Conservation (phyloP, 768 basidiomycete species). For the Amanita pseudoporphyria region DNA sequence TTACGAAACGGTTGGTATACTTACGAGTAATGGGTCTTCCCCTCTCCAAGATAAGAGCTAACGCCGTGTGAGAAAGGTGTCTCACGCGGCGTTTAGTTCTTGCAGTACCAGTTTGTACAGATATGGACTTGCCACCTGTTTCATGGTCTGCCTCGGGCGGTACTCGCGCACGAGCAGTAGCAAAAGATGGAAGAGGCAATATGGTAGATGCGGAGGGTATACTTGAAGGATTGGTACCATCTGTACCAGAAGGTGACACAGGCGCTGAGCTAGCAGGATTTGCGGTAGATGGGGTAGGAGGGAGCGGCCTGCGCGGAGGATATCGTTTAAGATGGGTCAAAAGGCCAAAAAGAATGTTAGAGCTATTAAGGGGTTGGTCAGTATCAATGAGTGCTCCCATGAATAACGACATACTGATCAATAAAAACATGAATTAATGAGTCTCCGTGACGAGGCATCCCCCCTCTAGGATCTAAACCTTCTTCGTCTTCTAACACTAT, state of each 20-base stretch:
- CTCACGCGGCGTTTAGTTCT: constrained; percentile 8
- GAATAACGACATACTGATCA: constrained; percentile 40
- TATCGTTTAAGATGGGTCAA: constrained; percentile 58
- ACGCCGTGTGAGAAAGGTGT: constrained; percentile 68
- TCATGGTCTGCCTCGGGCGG: constrained; percentile 9
- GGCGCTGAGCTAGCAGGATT: neutral
- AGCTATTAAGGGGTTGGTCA: constrained; percentile 40
- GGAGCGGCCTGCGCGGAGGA: constrained; percentile 20
- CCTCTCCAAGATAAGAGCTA: constrained; percentile 72
- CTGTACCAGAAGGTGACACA: constrained; percentile 5
- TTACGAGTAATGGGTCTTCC: constrained; percentile 62
- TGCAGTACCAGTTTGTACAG: constrained; percentile 8
- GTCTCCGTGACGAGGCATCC: constrained; percentile 21
- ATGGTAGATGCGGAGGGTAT: constrained; percentile 10
- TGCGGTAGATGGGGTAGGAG: constrained; percentile 6
- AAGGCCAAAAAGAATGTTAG: constrained; percentile 82
- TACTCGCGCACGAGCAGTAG: constrained; percentile 18
- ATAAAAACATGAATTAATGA: constrained; percentile 39
- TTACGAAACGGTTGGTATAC: constrained; percentile 9
- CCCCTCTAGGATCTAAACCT: constrained; percentile 26
- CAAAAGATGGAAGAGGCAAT: constrained; percentile 32
- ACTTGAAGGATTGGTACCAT: constrained; percentile 1
- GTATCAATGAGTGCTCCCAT: too few relatives aligned
- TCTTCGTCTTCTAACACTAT: constrained; percentile 15
- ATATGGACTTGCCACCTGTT: constrained; percentile 8